Conservation (phyloP, 208 protist genomes). For the Entamoeba moshkovskii region DNA sequence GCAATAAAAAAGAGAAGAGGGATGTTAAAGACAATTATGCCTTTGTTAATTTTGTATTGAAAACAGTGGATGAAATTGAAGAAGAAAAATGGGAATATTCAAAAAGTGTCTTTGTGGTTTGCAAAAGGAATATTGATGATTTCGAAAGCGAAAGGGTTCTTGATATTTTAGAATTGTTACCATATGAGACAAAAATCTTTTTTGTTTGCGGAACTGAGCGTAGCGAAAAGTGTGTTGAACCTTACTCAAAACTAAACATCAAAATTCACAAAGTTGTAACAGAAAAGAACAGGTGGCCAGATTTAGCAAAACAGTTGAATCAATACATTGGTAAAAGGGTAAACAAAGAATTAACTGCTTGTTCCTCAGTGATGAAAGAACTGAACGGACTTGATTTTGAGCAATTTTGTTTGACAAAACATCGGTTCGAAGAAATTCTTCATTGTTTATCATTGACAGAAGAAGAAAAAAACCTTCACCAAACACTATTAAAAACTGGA, state of each 20-base stretch:
- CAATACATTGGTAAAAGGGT: not conserved
- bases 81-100: not conserved
- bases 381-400: not conserved
- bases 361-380: not conserved
- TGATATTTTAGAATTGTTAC: too few relatives aligned
- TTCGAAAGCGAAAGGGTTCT: not conserved
- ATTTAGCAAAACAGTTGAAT: not conserved
- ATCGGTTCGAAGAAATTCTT: not conserved
- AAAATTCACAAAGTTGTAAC: not conserved
- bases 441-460: too few relatives aligned
- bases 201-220: too few relatives aligned
- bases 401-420: not conserved
- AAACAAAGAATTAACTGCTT: not conserved
- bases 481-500: too few relatives aligned
- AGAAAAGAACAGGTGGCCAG: not conserved
- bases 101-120: not conserved
- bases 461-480: too few relatives aligned
- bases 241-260: not conserved
- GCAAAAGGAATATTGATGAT: not conserved
- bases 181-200: too few relatives aligned
- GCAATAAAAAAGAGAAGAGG: not conserved
- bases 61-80: not conserved
- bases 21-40: too few relatives aligned
- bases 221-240: too few relatives aligned
- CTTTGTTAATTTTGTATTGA: too few relatives aligned